Evolutionary conservation across 108 stramenopile species (phyloP).

Genomic region (Skeletonema tropicum): DNA sequence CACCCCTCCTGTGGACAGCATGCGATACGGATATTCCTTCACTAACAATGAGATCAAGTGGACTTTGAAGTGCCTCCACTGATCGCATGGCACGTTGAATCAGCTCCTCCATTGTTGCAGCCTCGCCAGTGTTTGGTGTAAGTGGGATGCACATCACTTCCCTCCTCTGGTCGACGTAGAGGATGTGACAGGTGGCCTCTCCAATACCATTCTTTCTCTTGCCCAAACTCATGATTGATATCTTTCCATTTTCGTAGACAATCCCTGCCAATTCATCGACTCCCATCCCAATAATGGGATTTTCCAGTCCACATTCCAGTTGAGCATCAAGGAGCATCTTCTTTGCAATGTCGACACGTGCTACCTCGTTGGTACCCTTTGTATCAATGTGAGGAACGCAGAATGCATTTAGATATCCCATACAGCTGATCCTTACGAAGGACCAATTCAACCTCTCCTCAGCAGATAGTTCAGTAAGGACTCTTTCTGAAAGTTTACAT

Average conservation of each 20-base stretch:
- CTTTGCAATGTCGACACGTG: constrained; percentile 4
- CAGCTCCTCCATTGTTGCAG: constrained; percentile 10
- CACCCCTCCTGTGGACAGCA: constrained; percentile 17
- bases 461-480: constrained; percentile 5
- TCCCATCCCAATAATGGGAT: constrained; percentile 24
- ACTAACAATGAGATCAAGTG: constrained; percentile 16
- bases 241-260: neutral
- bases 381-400: constrained; percentile 10
- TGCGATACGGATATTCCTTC: constrained; percentile 4
- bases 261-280: constrained; percentile 32
- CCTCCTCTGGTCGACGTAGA: constrained; percentile 18
- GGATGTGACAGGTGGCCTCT: constrained; percentile 35
- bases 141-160: constrained; percentile 15
- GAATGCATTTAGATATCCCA: constrained; percentile 14
- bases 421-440: constrained; percentile 14
- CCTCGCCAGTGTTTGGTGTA: constrained; percentile 18
- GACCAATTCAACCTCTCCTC: constrained; percentile 17
- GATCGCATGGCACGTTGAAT: constrained; percentile 23
- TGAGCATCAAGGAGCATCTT: constrained; percentile 1
- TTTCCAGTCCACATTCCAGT: constrained; percentile 2
- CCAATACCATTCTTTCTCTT: constrained; percentile 24
- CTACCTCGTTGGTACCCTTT: constrained; percentile 20
- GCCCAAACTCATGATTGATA: constrained; percentile 9
- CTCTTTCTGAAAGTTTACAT: constrained; percentile 10
- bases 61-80: constrained; percentile 24